Evolutionary conservation across 2,329 filamentous ascomycete species (phyloP).

Genomic region (Colletotrichum eleusines): DNA sequence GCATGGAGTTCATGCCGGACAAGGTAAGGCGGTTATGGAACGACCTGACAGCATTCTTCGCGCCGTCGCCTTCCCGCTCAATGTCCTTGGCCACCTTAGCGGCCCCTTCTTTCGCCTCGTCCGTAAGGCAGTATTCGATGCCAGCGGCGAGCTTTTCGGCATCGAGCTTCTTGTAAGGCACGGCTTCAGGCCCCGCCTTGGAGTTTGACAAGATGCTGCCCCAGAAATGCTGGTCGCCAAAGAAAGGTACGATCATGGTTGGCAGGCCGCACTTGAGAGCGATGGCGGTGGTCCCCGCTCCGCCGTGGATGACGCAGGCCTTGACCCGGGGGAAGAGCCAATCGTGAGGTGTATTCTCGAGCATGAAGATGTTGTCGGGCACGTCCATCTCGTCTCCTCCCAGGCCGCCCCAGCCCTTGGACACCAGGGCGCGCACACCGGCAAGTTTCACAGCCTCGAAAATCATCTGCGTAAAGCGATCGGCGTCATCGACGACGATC

Average conservation of each 20-base stretch:
- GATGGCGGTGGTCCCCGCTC: constrained; percentile 81
- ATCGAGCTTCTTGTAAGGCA: constrained; percentile 76
- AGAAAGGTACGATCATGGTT: constrained; percentile 83
- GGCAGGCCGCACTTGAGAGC: constrained; percentile 78
- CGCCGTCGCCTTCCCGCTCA: constrained; percentile 73
- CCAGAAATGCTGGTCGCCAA: constrained; percentile 86
- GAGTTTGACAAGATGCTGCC: constrained; percentile 75
- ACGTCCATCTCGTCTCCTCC: constrained; percentile 64
- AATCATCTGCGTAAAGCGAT: constrained; percentile 77
- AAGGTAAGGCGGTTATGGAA: constrained; percentile 73
- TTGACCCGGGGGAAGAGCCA: constrained; percentile 79
- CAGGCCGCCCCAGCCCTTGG: constrained; percentile 81
- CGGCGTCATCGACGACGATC: constrained; percentile 80
- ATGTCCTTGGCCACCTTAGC: constrained; percentile 72
- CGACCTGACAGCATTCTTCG: constrained; percentile 74
- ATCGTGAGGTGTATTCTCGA: constrained; percentile 81
- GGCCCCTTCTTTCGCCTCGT: constrained; percentile 69
- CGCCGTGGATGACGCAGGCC: constrained; percentile 81
- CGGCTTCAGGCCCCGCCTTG: constrained; percentile 73
- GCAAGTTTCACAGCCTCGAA: constrained; percentile 75
- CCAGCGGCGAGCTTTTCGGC: constrained; percentile 76
- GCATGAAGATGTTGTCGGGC: constrained; percentile 76
- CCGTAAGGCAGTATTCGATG: constrained; percentile 74
- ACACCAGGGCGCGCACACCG: constrained; percentile 78
- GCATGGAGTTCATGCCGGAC: constrained; percentile 65